phyloP scores from a whole-genome alignment of 148 eudicot species.

The Euryodendron excelsum region DNA sequence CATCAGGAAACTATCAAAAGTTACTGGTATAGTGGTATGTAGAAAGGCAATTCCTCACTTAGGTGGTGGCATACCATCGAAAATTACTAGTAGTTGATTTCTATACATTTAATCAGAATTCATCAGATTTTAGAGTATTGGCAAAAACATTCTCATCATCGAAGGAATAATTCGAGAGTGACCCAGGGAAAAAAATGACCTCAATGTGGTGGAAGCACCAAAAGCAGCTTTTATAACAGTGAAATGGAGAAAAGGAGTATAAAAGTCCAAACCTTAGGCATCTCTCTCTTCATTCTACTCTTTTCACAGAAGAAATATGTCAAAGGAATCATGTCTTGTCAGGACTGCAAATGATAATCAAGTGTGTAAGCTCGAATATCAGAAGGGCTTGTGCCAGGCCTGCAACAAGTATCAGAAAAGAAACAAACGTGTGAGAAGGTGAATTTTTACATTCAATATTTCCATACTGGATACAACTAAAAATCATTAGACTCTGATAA shows the following conservation, averaged over 20 bases:
- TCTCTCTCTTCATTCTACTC: not conserved
- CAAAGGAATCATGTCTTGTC: slow-evolving; percentile 24
- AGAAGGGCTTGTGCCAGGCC: slow-evolving; percentile 95
- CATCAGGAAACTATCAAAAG: not conserved
- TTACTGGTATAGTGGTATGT: too few relatives aligned
- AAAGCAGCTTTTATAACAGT: not conserved
- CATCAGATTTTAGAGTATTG: not conserved
- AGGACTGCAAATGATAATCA: slow-evolving; percentile 64
- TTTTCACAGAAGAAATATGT: not conserved
- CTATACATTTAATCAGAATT: slow-evolving; percentile 9
- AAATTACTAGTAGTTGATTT: not conserved
- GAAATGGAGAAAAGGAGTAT: not conserved
- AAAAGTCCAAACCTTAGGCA: not conserved
- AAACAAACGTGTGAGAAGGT: not conserved
- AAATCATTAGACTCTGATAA: not conserved
- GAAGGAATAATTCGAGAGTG: not conserved
- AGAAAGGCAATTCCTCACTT: too few relatives aligned
- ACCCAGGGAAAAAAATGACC: not conserved
- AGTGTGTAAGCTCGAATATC: slow-evolving; percentile 79
- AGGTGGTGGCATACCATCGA: not conserved
- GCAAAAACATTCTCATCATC: not conserved
- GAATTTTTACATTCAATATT: not conserved
- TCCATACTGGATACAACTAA: not conserved
- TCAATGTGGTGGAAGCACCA: not conserved
- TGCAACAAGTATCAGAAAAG: slow-evolving; percentile 34